These are phyloP conservation scores for Cladosporium oxysporum DNA, from an alignment of 2,329 filamentous ascomycete genomes.

Conservation along the genomic window DNA sequence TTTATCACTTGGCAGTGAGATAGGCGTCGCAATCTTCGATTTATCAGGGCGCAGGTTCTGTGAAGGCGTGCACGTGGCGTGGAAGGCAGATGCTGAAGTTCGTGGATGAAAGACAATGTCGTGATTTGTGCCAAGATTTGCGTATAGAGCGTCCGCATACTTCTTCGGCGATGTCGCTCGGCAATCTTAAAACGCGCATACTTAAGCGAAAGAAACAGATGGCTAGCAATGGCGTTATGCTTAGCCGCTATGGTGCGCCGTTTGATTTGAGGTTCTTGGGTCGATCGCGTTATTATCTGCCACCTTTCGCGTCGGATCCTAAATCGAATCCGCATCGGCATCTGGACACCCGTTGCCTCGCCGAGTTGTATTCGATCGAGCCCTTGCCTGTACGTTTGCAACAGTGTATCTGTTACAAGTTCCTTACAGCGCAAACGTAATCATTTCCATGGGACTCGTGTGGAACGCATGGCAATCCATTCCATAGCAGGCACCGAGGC, in stretches of 20 bases:
- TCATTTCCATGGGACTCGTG: background rate
- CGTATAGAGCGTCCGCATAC: background rate
- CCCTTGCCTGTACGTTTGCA: background rate
- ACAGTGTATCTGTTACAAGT: background rate
- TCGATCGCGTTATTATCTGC: background rate
- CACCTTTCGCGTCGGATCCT: background rate
- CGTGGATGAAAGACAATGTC: constrained; percentile 1
- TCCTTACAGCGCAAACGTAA: background rate
- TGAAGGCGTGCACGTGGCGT: background rate
- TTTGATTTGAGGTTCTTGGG: background rate
- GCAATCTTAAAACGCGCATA: background rate
- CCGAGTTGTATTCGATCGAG: background rate
- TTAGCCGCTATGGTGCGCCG: background rate
- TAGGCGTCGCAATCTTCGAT: background rate
- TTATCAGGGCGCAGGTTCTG: background rate
- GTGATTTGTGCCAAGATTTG: constrained; percentile 16
- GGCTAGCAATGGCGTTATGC: background rate
- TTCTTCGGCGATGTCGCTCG: background rate
- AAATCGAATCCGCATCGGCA: background rate
- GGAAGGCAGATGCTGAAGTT: background rate
- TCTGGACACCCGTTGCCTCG: background rate
- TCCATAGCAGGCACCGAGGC: background rate
- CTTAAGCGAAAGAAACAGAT: background rate
- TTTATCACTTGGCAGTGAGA: constrained; percentile 11
- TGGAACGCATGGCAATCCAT: background rate